phyloP scores from a whole-genome alignment of 768 basidiomycete genomes.

The Podaxis sp. region DNA sequence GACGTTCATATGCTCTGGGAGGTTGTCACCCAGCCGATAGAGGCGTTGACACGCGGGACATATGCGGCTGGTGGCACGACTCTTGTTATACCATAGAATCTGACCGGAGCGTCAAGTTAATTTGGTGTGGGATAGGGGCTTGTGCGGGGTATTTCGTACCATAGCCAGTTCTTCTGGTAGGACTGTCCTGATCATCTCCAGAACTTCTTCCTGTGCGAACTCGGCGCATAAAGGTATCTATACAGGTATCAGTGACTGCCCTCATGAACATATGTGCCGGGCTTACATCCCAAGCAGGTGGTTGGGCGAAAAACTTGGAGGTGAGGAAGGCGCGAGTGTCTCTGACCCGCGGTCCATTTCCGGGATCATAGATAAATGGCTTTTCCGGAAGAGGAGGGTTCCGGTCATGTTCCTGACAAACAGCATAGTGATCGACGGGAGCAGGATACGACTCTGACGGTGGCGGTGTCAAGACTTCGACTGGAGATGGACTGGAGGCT shows the following conservation, averaged over 20 bases:
- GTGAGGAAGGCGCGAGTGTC: conserved; percentile 64
- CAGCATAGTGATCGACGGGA: conserved; percentile 6
- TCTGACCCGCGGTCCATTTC: conserved; percentile 75
- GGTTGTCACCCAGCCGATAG: conserved; percentile 66
- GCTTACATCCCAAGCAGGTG: conserved; percentile 52
- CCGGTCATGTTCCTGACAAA: conserved; percentile 7
- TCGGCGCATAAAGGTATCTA: conserved; percentile 70
- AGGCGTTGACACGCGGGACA: conserved; percentile 79
- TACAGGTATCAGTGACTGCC: background rate
- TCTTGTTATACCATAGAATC: conserved; percentile 89
- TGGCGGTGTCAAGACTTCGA: background rate
- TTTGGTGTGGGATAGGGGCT: background rate
- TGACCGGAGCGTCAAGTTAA: conserved; percentile 24
- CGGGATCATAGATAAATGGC: conserved; percentile 76
- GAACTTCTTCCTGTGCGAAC: conserved; percentile 73
- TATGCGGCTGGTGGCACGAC: conserved; percentile 63
- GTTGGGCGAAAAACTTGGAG: conserved; percentile 65
- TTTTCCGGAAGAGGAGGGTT: conserved; percentile 29
- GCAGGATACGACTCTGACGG: background rate
- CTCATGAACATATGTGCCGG: background rate
- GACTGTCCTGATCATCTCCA: conserved; percentile 69
- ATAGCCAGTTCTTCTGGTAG: conserved; percentile 72
- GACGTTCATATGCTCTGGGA: conserved; percentile 46
- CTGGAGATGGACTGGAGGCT: background rate
- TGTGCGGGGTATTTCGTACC: conserved; percentile 39